Evolutionary conservation across 345 rosid genomes (phyloP).

Genomic region (Jatropha curcas): DNA sequence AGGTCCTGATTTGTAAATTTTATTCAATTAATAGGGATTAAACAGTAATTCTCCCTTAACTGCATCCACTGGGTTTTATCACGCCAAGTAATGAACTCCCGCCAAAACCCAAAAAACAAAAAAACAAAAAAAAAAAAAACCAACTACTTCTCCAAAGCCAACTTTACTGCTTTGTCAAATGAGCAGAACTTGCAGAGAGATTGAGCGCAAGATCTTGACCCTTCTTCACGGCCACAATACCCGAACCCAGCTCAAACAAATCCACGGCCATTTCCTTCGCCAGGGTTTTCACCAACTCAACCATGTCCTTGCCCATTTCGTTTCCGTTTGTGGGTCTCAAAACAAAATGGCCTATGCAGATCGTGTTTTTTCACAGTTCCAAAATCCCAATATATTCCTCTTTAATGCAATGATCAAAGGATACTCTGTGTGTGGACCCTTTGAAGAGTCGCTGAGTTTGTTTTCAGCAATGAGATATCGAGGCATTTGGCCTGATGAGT

Average conservation of each 20-base stretch:
- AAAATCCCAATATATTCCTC: constrained; percentile 50
- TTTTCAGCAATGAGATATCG: constrained; percentile 50
- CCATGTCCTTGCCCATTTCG: constrained; percentile 62
- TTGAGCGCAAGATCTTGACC: constrained; percentile 52
- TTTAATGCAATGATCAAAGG: constrained; percentile 71
- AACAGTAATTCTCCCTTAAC: too few species aligned
- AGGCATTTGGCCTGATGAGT: constrained; percentile 66
- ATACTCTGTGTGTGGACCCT: constrained; percentile 51
- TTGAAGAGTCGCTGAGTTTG: constrained; percentile 43
- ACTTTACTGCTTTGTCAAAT: constrained; percentile 12
- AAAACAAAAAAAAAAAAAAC: too few species aligned
- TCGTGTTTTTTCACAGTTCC: constrained; percentile 43
- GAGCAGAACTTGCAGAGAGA: constrained; percentile 33
- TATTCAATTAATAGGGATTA: too few species aligned
- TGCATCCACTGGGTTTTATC: too few species aligned
- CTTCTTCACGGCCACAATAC: constrained; percentile 65
- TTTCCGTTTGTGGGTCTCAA: constrained; percentile 64
- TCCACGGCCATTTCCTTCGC: constrained; percentile 69
- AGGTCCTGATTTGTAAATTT: too few species aligned
- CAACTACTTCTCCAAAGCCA: too few species aligned
- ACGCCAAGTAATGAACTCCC: neutral
- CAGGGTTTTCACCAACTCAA: constrained; percentile 55
- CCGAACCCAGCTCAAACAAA: constrained; percentile 54
- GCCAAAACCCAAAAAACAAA: neutral
- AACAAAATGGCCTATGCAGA: constrained; percentile 46